phyloP scores from a whole-genome alignment of 345 rosid species.

The Linum lewisii region DNA sequence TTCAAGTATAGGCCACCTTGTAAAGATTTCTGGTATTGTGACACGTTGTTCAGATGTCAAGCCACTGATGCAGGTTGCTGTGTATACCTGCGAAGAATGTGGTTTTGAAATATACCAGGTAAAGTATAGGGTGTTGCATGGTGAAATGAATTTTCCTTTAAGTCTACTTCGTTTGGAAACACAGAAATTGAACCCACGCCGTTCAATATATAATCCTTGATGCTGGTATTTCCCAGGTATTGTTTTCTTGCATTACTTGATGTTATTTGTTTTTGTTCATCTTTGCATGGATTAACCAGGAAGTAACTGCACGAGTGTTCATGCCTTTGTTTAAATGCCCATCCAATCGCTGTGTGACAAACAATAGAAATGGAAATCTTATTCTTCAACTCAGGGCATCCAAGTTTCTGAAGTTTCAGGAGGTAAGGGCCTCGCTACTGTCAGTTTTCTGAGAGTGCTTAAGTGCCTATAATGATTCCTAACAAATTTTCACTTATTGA shows the following conservation, averaged over 20 bases:
- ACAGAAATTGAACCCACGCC: background rate
- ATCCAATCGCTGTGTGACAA: slow-evolving; percentile 51
- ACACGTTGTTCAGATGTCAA: slow-evolving; percentile 98
- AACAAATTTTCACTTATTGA: background rate
- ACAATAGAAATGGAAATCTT: slow-evolving; percentile 66
- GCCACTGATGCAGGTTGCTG: slow-evolving; percentile 96
- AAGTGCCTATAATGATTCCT: background rate
- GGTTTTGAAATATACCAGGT: slow-evolving; percentile 98
- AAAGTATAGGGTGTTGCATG: slow-evolving; percentile 5
- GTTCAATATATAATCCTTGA: background rate
- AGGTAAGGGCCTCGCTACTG: slow-evolving; percentile 33
- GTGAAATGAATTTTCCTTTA: background rate
- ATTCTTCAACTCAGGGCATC: slow-evolving; percentile 98
- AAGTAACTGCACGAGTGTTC: slow-evolving; percentile 86
- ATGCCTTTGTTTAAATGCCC: slow-evolving; percentile 95
- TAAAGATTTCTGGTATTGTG: slow-evolving; percentile 81
- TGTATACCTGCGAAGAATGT: slow-evolving; percentile 94
- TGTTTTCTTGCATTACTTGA: background rate
- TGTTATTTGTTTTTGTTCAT: slow-evolving; percentile 2
- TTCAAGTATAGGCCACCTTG: slow-evolving; percentile 86
- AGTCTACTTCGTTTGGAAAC: background rate
- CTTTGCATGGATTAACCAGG: slow-evolving; percentile 35
- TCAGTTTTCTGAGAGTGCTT: background rate
- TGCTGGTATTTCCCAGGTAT: background rate
- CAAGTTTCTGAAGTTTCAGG: slow-evolving; percentile 91